Evolutionary conservation across 2,329 filamentous ascomycete species (phyloP).

Genomic region (Colletotrichum somersetense): DNA sequence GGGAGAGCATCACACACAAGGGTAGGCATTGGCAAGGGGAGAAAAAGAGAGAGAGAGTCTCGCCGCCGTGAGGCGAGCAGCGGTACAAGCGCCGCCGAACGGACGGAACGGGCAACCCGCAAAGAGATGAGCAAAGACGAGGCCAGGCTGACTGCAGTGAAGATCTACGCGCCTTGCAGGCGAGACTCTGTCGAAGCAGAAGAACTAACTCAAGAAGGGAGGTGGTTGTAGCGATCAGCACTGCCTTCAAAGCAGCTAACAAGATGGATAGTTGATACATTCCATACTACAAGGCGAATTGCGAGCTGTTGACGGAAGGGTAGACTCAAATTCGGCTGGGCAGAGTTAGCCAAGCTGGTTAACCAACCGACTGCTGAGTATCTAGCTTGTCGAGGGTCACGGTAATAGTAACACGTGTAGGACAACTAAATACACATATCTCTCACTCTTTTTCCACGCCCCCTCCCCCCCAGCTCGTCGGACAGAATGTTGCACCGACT

Average conservation of each 20-base stretch:
- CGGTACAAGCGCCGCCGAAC: too few relatives aligned
- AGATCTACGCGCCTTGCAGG: background rate
- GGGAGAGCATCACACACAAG: too few relatives aligned
- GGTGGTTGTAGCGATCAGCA: background rate
- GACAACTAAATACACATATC: too few relatives aligned
- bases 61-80: background rate
- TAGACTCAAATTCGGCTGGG: background rate
- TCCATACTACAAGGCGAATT: background rate
- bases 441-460: background rate
- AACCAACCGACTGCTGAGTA: too few relatives aligned
- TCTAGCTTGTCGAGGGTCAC: background rate
- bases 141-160: background rate
- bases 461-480: background rate
- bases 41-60: too few relatives aligned
- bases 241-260: background rate
- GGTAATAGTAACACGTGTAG: background rate
- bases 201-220: background rate
- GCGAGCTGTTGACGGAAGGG: background rate
- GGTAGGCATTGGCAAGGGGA: too few relatives aligned
- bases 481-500: slow-evolving; percentile 36
- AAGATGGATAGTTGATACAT: too few relatives aligned
- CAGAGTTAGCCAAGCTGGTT: too few relatives aligned
- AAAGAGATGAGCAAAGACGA: background rate
- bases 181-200: background rate
- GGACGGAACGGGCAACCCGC: background rate